Evolutionary conservation across 2,329 filamentous ascomycete genomes (phyloP).

Genomic region (Curvularia spicifera): DNA sequence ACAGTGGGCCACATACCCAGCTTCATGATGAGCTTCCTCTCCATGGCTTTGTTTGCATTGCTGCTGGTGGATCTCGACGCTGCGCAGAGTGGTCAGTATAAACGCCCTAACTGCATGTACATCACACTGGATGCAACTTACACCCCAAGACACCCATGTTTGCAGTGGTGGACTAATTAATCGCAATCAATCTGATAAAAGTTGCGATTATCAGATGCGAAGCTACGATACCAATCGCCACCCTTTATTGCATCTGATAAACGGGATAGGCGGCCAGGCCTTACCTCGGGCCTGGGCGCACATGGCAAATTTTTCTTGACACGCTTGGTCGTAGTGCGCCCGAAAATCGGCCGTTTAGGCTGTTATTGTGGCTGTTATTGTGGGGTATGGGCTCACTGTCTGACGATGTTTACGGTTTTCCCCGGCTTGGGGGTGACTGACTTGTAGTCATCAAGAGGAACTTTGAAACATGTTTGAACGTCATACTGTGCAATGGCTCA

Average conservation of each 20-base stretch:
- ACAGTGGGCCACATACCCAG: constrained; percentile 6
- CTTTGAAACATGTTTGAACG: not conserved
- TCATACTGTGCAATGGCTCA: not conserved
- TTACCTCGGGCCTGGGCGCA: not conserved
- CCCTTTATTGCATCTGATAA: constrained; percentile 4
- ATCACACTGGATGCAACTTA: not conserved
- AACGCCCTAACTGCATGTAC: not conserved
- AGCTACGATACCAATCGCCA: not conserved
- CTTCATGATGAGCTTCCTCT: constrained; percentile 14
- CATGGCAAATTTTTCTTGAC: not conserved
- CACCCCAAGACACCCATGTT: constrained; percentile 1
- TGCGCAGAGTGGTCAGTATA: not conserved
- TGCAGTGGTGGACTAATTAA: not conserved
- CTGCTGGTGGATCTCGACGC: not conserved
- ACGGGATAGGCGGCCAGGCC: not conserved
- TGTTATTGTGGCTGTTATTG: not conserved
- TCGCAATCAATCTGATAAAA: not conserved
- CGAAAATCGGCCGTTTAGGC: constrained; percentile 1
- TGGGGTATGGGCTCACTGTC: not conserved
- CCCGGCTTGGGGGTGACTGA: not conserved
- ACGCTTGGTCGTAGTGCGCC: not conserved
- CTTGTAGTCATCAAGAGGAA: not conserved
- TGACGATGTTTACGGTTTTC: not conserved
- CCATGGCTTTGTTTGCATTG: constrained; percentile 4
- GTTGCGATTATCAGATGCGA: not conserved